Base-by-base conservation (phyloP, 176 grass and related monocot genomes). In the Pharus latifolius region DNA sequence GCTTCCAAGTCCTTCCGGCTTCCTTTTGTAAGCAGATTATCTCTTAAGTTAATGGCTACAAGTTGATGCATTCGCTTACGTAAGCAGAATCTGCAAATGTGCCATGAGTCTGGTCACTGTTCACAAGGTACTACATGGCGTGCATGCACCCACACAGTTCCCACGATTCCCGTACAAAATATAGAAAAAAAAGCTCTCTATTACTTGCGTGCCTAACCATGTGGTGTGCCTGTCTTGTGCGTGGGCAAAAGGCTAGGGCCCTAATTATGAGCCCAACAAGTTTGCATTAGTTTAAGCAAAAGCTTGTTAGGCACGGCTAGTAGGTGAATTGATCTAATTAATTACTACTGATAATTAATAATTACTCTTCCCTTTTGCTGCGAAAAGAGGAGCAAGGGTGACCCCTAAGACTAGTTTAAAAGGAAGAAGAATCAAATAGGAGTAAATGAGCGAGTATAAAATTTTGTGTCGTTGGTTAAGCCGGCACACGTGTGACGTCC, bases 81-180 rank as follows among this genome's bases (percentile, higher is more conserved):
- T 3, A 67, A 31, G 16, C 1, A 3, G 47, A 26, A 72, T 33
- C 57, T 16, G 35, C 43, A 0, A 26, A 17, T 20, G 40, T 17
- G 47, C 32, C 41, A 25, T 11, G 30, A 20, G 24, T 13, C 20
- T 34, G 17, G 3, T 11, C 56, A 5, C 5, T 1, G 0, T 0
- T 52, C 60, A 30, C 32, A 10, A 60, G n/a, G n/a, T 43, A 18
- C 19, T 49, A 15, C 46, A 67, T 23, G 41, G 49, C 57, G 66
- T 22, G 73, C 52, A 15, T n/a, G n/a, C 32, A 47, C 40, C 22
- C 20, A n/a, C 58, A 49, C 49, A n/a, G n/a, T 10, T 35, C 31
- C 81, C 50, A 51, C 35, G 67, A 84, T 78, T 73, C 74, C 74
- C 74, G 74, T 72, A 30, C 17, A 8, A 14, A 11, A 1, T 1